Base-by-base conservation (phyloP, 2,329 filamentous ascomycete species). In the Aschersonia sp. region DNA sequence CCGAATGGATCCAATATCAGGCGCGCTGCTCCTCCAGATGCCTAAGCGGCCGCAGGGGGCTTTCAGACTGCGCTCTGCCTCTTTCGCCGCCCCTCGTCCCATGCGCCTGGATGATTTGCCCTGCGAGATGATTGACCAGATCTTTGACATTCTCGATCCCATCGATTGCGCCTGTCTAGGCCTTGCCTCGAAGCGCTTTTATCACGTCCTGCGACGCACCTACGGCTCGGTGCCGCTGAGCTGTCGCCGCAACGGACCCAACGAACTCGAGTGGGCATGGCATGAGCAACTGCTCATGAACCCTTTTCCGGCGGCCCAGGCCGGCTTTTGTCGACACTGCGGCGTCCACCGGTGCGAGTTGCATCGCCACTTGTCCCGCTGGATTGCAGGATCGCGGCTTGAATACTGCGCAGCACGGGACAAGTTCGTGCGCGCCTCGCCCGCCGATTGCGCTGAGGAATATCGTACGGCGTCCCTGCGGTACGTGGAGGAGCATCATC, bases 61-160 rank as follows among this genome's bases (percentile, higher is more conserved):
- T n/a, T 10, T 43, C 28, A 43, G n/a, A 43, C 41, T 43, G 41
- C 41, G 41, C 41, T 43, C 41, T n/a, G 41, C 41, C 7, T 43
- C 41, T 7, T 43, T 29, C 12, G 41, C 41, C 41, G n/a, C n/a
- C 41, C 12, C 41, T 30, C 32, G 32, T 9, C 9, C 3, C 20
- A 7, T 28, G 9, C 9, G 32, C 10, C 9, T 46, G 4, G n/a
- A 9, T 9, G 35, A 46, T 20, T 29, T 46, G n/a, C 45, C 45
- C 20, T 6, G 10, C 12, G 45, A 46, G 10, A 31, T 46, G 7
- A n/a, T 46, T 4, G 40, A 41, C 35, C 4, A 41, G 9, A 46
- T 46, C 28, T 46, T 46, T 30, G 45, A 46, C 35, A 30, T 46
- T 7, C 45, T 46, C 28, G 45, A 46, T 29, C 45, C 45, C 32